Evolutionary conservation across 768 basidiomycete genomes (phyloP), one percentile per base, ranked within the genome.

Genomic region (Lactarius indigo): DNA sequence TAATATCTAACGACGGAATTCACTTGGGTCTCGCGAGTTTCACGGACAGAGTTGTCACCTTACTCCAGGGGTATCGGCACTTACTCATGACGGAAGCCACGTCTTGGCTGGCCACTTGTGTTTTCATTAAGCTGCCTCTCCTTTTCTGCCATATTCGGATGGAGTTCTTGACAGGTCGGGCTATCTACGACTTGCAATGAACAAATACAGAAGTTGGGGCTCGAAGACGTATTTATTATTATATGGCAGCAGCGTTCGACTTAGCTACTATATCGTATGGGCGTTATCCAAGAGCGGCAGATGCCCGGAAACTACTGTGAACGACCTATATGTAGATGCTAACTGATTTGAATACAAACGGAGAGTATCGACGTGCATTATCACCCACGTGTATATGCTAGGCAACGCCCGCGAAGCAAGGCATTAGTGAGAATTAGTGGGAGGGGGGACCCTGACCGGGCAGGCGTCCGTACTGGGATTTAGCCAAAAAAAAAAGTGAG

Each of bases 341-440:
- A 52, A 66, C 39, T 50, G 52, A 58, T 37, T 9, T 58, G 56
- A 63, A 58, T 66, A 59, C 61, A 66, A 54, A 59, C 56, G 41
- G 57, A 23, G 61, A 58, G 54, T 42, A 28, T 56, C 30, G 55
- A 62, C 47, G 60, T 62, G 44, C 26, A 39, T 55, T 66, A 62
- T 35, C 18, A 41, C 50, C 47, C 31, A 57, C 57, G 42, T 54
- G 30, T 33, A 41, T 63, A 66, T 66, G 26, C 23, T 66, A 66
- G 61, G 63, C 56, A 17, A 20, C 65, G 65, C 65, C 50, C 30
- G 39, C 44, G n/a, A 33, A 58, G 57, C 57, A 56, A 59, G 61
- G 50, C 61, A 66, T 66, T 63, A 66, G 7, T 52, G 50, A 59
- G 39, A 39, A 39, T 15, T 39, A 39, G 37, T 39, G 37, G 37